Evolutionary conservation across 2,329 filamentous ascomycete genomes (phyloP).

Genomic region (Ceratocystis colombiana): DNA sequence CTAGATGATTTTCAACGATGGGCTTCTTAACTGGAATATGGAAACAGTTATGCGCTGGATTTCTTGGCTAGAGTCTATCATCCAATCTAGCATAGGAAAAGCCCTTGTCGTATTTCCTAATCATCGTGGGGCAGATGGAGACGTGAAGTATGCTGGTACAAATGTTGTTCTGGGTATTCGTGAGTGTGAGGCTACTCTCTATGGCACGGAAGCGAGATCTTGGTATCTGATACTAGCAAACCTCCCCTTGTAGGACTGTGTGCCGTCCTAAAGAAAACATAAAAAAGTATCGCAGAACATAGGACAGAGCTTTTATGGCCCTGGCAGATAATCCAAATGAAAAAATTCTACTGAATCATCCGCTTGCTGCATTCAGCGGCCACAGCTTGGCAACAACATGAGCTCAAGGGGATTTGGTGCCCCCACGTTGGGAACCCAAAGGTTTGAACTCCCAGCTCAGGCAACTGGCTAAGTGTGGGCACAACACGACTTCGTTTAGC

Average conservation of each 20-base stretch:
- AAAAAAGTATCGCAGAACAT: background rate
- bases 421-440: too few relatives aligned
- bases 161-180: conserved; percentile 60
- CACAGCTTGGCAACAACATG: too few relatives aligned
- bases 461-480: background rate
- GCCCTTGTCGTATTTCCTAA: conserved; percentile 66
- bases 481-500: conserved; percentile 15
- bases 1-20: conserved; percentile 43
- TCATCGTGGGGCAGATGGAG: conserved; percentile 54
- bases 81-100: conserved; percentile 40
- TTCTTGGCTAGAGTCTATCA: conserved; percentile 56
- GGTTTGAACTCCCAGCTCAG: background rate
- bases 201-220: conserved; percentile 54
- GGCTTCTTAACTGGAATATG: conserved; percentile 41
- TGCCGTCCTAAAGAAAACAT: conserved; percentile 29
- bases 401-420: too few relatives aligned
- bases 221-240: conserved; percentile 54
- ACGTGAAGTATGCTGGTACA: conserved; percentile 60
- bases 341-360: background rate
- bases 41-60: conserved; percentile 68
- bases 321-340: background rate
- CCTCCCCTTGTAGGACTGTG: conserved; percentile 40
- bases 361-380: conserved; percentile 4
- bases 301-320: conserved; percentile 14
- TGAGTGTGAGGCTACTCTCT: conserved; percentile 51